Conservation (phyloP, 257 asterid genomes). For the Solanum arcanum region DNA sequence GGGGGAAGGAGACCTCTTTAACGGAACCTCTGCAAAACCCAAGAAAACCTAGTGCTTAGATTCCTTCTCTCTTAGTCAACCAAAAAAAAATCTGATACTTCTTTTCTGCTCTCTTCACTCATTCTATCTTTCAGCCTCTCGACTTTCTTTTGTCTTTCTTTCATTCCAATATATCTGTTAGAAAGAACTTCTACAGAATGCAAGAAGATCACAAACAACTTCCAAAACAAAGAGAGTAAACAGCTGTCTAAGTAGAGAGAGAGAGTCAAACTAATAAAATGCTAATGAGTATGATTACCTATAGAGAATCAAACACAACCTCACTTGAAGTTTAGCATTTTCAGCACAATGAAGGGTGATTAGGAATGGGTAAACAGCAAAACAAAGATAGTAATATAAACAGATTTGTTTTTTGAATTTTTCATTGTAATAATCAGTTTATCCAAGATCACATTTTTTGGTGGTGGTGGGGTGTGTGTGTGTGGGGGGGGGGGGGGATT, state of each 20-base stretch:
- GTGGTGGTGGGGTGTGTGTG: background rate
- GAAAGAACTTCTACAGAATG: background rate
- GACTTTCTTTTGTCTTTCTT: background rate
- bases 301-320: background rate
- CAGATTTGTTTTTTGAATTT: background rate
- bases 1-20: background rate
- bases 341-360: background rate
- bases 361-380: background rate
- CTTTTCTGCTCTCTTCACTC: background rate
- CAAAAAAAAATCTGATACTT: background rate
- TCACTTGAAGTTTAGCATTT: background rate
- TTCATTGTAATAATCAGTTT: background rate
- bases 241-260: background rate
- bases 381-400: background rate
- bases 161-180: background rate
- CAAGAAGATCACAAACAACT: background rate
- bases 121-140: background rate
- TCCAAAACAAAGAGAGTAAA: background rate
- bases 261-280: background rate
- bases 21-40: background rate
- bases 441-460: background rate
- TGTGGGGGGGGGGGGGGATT: background rate
- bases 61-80: background rate
- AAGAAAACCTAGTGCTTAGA: background rate
- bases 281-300: background rate